Evolutionary conservation across 1,284 basidiomycete genomes (phyloP), one percentile per base, ranked within the genome.

Genomic region (Cutaneotrichosporon curvatum): DNA sequence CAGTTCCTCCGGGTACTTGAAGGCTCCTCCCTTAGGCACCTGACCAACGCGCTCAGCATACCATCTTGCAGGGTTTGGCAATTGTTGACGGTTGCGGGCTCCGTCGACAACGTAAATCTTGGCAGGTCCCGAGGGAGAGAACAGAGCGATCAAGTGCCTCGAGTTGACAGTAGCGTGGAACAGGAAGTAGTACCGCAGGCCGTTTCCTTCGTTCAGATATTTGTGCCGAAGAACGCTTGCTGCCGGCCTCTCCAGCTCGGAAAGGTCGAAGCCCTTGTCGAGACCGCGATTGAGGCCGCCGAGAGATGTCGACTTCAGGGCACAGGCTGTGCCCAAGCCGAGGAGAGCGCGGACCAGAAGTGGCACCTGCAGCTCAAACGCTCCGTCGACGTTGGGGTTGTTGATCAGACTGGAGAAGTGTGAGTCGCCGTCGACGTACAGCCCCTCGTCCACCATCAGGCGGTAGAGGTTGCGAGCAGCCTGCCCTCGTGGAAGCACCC

Each of bases 341-440:
- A 98, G 74, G 16, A 98, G 69, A 4, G 84, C 89, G 23, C 95
- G 85, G 47, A 87, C 78, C 35, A 85, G 73, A 11, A 95, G 78
- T 2, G 95, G 90, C 11, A 99, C 78, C 86, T 89, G 55, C 32
- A 85, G 78, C 72, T 99, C 95, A 63, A 85, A 99, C 2, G 96
- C 86, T 2, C 90, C 91, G 58, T 97, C 91, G 8, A 97, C 88
- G 63, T 89, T 91, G 0, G 92, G 87, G 61, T 94, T 87, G 66
- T 95, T 96, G 53, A 83, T 87, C 44, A 98, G 77, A 60, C 88
- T 83, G 28, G 89, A 84, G 63, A 97, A 97, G 65, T 95, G 87
- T 47, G 87, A 83, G 59, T 90, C 85, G 22, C 85, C 86, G 36
- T 87, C 82, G 28, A 85, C 76, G 67, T 84, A 99, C 14, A 83